Evolutionary conservation across 2,329 filamentous ascomycete genomes (phyloP), one percentile per base, ranked within the genome.

Genomic region (Penicillium sp.): DNA sequence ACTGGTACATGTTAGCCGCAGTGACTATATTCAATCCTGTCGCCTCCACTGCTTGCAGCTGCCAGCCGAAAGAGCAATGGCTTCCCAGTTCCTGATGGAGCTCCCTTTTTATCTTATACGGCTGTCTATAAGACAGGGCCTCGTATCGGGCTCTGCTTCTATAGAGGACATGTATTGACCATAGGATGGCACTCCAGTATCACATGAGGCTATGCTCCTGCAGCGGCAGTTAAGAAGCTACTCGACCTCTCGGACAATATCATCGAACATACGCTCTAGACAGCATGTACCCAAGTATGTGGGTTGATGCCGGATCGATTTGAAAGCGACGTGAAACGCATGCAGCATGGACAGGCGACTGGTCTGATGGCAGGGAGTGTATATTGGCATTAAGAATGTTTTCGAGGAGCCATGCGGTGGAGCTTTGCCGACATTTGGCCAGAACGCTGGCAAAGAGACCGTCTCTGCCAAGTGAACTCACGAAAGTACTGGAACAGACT

Each of bases 261-360:
- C 3, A 65, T 69, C 7, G 72, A 75, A 51, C 62, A 66, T 2
- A 70, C 72, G 0, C 52, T 76, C 11, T 72, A 74, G 8, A 75
- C 72, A 8, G 73, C 72, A 1, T 74, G 68, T 48, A 75, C 69
- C 0, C 72, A 76, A 51, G 68, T 69, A 4, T 61, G 71, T 38
- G 72, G 71, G 2, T 57, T 74, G 5, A 76, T 76, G 72, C 66
- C 69, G 2, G 74, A 73, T 4, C 70, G 76, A 52, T 77, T 69
- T 49, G 75, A 71, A 40, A 69, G 69, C n/a, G 69, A 72, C 51
- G 67, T 72, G 0, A 79, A 78, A 58, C 69, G 74, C 2, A 74
- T 77, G 69, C 74, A 78, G 55, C 75, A 78, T 51, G 75, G 69
- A 5, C 78, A 78, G 53, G 74, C 74, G 0, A 69, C 75, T 0